Percentiles rank a stretch among this genome's conserved stretches.
phyloP scores from a whole-genome alignment of 2,329 filamentous ascomycete genomes.

The Exophiala bonariae region DNA sequence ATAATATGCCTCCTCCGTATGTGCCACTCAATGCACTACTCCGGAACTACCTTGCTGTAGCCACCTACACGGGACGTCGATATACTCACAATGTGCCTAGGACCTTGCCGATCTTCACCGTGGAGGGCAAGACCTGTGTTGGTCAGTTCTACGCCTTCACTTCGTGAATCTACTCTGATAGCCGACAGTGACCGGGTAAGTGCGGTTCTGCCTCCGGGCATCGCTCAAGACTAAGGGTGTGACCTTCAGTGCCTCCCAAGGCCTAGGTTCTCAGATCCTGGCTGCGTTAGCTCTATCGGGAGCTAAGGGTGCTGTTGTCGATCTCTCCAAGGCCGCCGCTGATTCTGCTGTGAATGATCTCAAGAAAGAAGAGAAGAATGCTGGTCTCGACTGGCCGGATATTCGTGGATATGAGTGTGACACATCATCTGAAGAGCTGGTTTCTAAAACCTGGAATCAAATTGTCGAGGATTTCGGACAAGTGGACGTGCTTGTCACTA shows the following conservation, averaged over 20 bases:
- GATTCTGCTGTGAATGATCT: conserved; percentile 1
- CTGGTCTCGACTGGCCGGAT: conserved; percentile 2
- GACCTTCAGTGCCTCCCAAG: conserved; percentile 9
- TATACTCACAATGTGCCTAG: too few relatives aligned
- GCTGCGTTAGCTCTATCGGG: conserved; percentile 14
- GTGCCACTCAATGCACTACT: too few relatives aligned
- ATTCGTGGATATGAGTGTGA: conserved; percentile 8
- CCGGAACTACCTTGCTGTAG: too few relatives aligned
- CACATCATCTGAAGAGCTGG: conserved; percentile 1
- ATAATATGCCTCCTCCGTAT: too few relatives aligned
- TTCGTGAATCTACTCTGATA: too few relatives aligned
- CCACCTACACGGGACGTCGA: too few relatives aligned
- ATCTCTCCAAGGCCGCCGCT: conserved; percentile 5
- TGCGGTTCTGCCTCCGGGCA: neutral
- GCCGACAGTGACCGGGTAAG: conserved; percentile 6
- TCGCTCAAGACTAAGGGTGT: too few relatives aligned
- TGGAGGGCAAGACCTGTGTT: too few relatives aligned
- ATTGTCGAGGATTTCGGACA: neutral
- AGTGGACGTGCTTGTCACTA: conserved; percentile 4
- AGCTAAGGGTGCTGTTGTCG: conserved; percentile 10
- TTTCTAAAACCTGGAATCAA: conserved; percentile 1
- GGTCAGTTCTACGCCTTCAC: too few relatives aligned
- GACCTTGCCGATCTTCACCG: too few relatives aligned
- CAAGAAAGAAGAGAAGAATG: conserved; percentile 4
- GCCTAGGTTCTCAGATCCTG: conserved; percentile 12